A percentile compares a stretch with the other conserved stretches of the same genome.
These are phyloP conservation scores for Sporothrix mexicana DNA, from an alignment of 2,329 filamentous ascomycete species.

Conservation along the genomic window DNA sequence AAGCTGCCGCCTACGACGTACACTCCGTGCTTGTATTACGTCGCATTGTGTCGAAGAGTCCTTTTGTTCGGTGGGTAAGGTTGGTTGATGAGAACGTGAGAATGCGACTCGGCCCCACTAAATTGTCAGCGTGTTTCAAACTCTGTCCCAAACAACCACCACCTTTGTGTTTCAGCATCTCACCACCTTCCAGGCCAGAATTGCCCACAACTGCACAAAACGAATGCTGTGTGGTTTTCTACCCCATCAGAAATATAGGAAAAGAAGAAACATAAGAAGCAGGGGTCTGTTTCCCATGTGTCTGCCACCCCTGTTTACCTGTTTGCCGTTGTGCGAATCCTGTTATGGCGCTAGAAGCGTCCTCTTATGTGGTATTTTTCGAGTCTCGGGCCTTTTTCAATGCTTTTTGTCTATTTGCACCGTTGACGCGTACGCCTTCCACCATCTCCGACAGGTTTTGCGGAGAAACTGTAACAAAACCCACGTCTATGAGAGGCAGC, in stretches of 20 bases:
- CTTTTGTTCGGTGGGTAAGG: slow-evolving; percentile 7
- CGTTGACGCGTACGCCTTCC: slow-evolving; percentile 13
- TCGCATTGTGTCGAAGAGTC: slow-evolving; percentile 3
- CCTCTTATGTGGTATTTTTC: neutral
- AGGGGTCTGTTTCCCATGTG: slow-evolving; percentile 26
- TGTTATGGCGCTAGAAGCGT: neutral
- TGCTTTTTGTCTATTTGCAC: neutral
- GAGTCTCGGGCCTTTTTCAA: neutral
- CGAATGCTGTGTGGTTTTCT: slow-evolving; percentile 1
- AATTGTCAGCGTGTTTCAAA: slow-evolving; percentile 21
- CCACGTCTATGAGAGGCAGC: slow-evolving; percentile 1
- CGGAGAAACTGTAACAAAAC: slow-evolving; percentile 22
- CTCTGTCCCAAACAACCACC: slow-evolving; percentile 3
- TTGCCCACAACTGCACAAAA: slow-evolving; percentile 19
- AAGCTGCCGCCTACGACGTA: neutral
- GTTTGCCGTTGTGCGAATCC: neutral
- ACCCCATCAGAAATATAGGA: neutral
- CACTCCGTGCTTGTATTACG: neutral
- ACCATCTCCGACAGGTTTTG: slow-evolving; percentile 10
- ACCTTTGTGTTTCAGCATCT: slow-evolving; percentile 29
- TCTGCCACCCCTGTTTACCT: slow-evolving; percentile 16
- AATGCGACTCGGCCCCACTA: neutral
- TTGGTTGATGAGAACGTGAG: neutral
- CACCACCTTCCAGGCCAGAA: slow-evolving; percentile 1
- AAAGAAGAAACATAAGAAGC: slow-evolving; percentile 1